Evolutionary conservation across 192 early-diverging fungal species (phyloP).

Genomic region (Backusella liffmaniae): DNA sequence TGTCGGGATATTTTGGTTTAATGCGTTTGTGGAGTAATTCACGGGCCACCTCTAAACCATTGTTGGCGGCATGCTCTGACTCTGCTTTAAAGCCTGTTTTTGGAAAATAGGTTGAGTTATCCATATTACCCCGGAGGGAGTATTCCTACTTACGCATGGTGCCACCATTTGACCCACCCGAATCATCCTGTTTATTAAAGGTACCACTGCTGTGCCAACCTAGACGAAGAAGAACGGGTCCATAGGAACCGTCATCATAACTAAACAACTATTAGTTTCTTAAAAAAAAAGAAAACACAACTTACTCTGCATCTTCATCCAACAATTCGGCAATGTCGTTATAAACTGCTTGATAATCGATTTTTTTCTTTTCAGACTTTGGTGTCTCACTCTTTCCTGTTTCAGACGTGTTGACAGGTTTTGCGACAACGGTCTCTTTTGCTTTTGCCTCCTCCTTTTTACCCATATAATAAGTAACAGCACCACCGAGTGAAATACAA

Average conservation of each 20-base stretch:
- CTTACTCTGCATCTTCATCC: constrained; percentile 64
- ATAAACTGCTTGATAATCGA: constrained; percentile 72
- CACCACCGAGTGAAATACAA: constrained; percentile 42
- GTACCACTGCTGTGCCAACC: constrained; percentile 89
- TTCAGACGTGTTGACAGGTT: constrained; percentile 9
- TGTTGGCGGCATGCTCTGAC: constrained; percentile 69
- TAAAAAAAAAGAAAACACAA: neutral
- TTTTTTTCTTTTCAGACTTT: constrained; percentile 44
- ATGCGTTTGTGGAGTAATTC: constrained; percentile 63
- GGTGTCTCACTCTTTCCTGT: neutral
- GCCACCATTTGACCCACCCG: constrained; percentile 74
- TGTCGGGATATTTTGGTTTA: constrained; percentile 78
- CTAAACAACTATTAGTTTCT: neutral
- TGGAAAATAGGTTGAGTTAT: neutral
- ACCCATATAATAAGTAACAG: constrained; percentile 47
- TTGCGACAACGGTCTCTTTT: constrained; percentile 1
- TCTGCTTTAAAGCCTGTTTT: constrained; percentile 56
- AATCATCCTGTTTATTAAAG: constrained; percentile 60
- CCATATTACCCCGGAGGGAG: no score
- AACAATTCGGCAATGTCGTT: constrained; percentile 74
- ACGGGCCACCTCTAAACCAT: constrained; percentile 71
- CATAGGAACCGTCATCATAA: constrained; percentile 79
- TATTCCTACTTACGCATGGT: constrained; percentile 57
- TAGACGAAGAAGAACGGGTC: constrained; percentile 76
- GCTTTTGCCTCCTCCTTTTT: neutral